Base-by-base conservation (phyloP, 805 yeast species). In the Starmera pachycereana region DNA sequence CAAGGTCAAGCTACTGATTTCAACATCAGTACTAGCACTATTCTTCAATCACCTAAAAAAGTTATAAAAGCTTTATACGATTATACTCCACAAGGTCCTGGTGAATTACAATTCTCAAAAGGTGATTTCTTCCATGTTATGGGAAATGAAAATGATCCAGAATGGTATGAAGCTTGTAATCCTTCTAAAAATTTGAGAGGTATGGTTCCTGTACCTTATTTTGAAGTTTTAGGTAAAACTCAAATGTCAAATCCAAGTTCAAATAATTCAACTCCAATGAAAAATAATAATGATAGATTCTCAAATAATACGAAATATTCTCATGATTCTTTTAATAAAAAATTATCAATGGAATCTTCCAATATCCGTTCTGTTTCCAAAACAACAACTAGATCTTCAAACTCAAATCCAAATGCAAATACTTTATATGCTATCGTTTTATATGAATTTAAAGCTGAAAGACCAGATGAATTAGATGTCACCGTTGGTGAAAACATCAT, bases 121-220 rank as follows among this genome's bases (percentile, higher is more conserved):
- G 96, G 96, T 32, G 97, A 90, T 54, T 89, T 88, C 56, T 86
- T 89, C 62, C 87, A 86, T 54, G 94, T 92, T 3, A 68, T 71
- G 32, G 76, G 76, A 18, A 72, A 75, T 40, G 74, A 74, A 40
- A 68, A 73, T 40, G 81, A 78, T 48, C 51, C 60, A 11, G 73
- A 68, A 33, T 88, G 95, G 89, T 86, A 77, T 53, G 88, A 86
- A 53, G 97, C 95, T 2, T 76, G 79, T 39, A 88, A 90, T 57
- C 97, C 97, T 12, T 74, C 82, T 36, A 76, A 83, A 29, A 76
- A 81, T 50, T 63, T 72, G 25, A 70, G 74, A 38, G 98, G 98
- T 1, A 74, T 84, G 74, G 97, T 92, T 1, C 97, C 97, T 5
- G 77, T 77, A 33, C 65, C 78, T 10, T 81, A 81, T 58, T 92